These are phyloP conservation scores for Phytophthora ramorum DNA, from an alignment of 352 stramenopile species.

Conservation along the genomic window DNA sequence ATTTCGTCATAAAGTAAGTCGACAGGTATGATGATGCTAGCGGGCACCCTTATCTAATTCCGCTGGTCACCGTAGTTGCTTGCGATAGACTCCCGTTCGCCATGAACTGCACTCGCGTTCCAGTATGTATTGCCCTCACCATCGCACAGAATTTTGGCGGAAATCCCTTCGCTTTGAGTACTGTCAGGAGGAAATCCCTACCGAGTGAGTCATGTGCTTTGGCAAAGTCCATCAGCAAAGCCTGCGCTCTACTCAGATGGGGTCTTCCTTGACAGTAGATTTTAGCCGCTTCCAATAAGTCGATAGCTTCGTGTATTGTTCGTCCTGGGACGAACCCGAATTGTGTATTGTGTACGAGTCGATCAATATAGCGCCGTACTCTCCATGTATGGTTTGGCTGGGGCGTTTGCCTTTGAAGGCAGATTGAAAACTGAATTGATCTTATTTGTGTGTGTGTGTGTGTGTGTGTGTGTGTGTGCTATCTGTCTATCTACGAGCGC, in stretches of 20 bases:
- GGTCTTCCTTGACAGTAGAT: neutral
- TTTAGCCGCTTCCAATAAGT: slow-evolving; percentile 8
- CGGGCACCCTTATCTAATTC: slow-evolving; percentile 13
- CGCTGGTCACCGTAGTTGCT: neutral
- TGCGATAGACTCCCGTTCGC: slow-evolving; percentile 1
- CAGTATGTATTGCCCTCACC: neutral
- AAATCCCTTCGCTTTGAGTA: slow-evolving; percentile 8
- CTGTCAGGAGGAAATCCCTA: slow-evolving; percentile 3
- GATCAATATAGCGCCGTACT: neutral
- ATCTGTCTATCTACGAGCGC: too few relatives aligned
- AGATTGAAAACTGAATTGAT: too few relatives aligned
- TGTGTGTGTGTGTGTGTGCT: too few relatives aligned
- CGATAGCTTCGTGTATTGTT: slow-evolving; percentile 10
- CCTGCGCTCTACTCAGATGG: neutral
- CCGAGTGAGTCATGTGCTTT: slow-evolving; percentile 19
- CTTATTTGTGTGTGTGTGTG: too few relatives aligned
- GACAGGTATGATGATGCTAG: neutral
- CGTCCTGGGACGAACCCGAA: slow-evolving; percentile 3
- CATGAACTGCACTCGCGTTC: slow-evolving; percentile 6
- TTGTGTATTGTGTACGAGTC: slow-evolving; percentile 2
- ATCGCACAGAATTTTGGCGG: neutral
- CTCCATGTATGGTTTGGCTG: too few relatives aligned
- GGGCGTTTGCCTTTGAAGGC: too few relatives aligned
- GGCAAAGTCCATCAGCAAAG: slow-evolving; percentile 8
- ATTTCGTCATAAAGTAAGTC: neutral